These are phyloP conservation scores for Kodamaea nitidulidarum DNA, from an alignment of 805 yeast genomes.

Conservation along the genomic window DNA sequence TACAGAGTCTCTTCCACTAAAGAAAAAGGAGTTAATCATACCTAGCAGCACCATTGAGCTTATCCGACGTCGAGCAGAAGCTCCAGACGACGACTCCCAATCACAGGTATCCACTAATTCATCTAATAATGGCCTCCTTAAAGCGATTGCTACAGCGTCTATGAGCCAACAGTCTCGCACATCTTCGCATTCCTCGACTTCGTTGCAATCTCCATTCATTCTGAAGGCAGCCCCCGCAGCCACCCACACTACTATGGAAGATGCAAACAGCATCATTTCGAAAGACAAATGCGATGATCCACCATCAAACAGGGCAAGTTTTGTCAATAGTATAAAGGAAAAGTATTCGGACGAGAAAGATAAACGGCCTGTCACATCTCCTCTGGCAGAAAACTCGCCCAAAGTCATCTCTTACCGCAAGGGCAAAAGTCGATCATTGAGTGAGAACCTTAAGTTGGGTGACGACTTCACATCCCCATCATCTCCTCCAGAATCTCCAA, in stretches of 20 bases:
- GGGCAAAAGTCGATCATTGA: conserved; percentile 26
- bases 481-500: conserved; percentile 8
- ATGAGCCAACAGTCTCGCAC: conserved; percentile 8
- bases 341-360: conserved; percentile 5
- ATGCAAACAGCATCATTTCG: conserved; percentile 22
- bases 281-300: conserved; percentile 13
- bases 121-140: conserved; percentile 5
- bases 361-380: conserved; percentile 3
- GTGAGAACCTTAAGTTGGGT: conserved; percentile 20
- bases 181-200: conserved; percentile 18
- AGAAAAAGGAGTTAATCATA: background rate
- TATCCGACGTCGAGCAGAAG: conserved; percentile 3
- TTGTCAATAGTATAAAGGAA: conserved; percentile 10
- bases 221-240: conserved; percentile 24
- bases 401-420: conserved; percentile 38
- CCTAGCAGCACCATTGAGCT: conserved; percentile 5
- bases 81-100: conserved; percentile 7
- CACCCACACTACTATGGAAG: conserved; percentile 23
- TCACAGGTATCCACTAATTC: conserved; percentile 9
- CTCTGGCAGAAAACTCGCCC: conserved; percentile 23
- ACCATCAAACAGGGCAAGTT: conserved; percentile 7
- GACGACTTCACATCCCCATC: background rate
- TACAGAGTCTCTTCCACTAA: conserved; percentile 24
- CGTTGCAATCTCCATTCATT: conserved; percentile 33
- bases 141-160: conserved; percentile 2